Conservation (phyloP, 2,329 filamentous ascomycete genomes). For the Thelonectria discophora region DNA sequence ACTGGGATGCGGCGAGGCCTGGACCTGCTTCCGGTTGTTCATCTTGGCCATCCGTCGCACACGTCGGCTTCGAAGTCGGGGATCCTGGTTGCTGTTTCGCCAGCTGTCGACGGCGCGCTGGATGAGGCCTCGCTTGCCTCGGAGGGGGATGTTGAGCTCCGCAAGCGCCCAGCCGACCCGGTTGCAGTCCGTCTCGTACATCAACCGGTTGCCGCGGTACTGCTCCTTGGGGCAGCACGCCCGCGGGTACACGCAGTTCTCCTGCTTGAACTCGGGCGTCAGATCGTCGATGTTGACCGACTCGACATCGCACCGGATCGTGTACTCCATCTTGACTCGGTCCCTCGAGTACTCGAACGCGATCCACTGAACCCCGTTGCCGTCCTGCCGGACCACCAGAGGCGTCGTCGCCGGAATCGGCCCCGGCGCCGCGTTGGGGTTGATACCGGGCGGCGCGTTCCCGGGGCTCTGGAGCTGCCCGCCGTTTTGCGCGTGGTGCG, state of each 20-base stretch:
- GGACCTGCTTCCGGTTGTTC: slow-evolving; percentile 81
- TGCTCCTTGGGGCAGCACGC: slow-evolving; percentile 95
- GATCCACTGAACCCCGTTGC: slow-evolving; percentile 98
- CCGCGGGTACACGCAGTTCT: slow-evolving; percentile 97
- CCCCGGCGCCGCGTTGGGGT: slow-evolving; percentile 90
- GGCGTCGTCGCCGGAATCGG: slow-evolving; percentile 97
- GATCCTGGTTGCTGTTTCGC: slow-evolving; percentile 98
- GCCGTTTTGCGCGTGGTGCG: slow-evolving; percentile 50
- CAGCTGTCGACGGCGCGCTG: slow-evolving; percentile 98
- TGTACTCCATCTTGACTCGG: slow-evolving; percentile 99
- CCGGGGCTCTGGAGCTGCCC: slow-evolving; percentile 52
- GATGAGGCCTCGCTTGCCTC: slow-evolving; percentile 94
- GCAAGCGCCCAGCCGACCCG: slow-evolving; percentile 99
- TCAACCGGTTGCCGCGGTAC: slow-evolving; percentile 93
- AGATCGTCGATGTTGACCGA: slow-evolving; percentile 92
- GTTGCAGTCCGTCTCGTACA: slow-evolving; percentile 99
- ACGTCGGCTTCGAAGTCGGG: slow-evolving; percentile 85
- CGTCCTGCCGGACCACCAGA: slow-evolving; percentile 90
- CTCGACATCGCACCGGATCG: slow-evolving; percentile 96
- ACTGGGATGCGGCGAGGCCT: slow-evolving; percentile 64
- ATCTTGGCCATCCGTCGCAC: slow-evolving; percentile 97
- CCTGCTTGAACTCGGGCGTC: slow-evolving; percentile 89
- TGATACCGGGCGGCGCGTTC: slow-evolving; percentile 63
- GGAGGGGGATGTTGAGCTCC: slow-evolving; percentile 87
- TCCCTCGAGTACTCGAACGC: slow-evolving; percentile 98